phyloP scores from a whole-genome alignment of 441 rosid genomes.

The Macaranga tanarius region DNA sequence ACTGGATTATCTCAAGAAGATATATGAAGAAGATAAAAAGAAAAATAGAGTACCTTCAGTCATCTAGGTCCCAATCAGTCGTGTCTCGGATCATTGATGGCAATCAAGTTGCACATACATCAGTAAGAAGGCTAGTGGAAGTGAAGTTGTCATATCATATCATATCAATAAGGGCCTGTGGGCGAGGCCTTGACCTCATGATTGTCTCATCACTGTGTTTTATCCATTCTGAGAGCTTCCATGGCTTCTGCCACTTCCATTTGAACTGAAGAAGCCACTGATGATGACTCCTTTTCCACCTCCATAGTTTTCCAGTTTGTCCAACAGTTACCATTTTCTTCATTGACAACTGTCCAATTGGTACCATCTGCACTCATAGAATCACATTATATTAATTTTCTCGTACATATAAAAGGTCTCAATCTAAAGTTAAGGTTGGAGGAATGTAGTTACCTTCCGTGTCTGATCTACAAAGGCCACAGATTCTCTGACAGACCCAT shows the following conservation, averaged over 20 bases:
- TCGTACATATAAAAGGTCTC: conserved; percentile 24
- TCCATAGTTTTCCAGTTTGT: conserved; percentile 86
- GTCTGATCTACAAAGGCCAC: conserved; percentile 64
- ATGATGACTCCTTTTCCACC: conserved; percentile 99
- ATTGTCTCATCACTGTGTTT: conserved; percentile 84
- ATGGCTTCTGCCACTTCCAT: conserved; percentile 99
- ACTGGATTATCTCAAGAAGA: background rate
- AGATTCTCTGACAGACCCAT: conserved; percentile 54
- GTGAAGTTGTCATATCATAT: conserved; percentile 34
- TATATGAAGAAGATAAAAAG: background rate
- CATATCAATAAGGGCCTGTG: conserved; percentile 42
- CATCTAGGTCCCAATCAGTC: conserved; percentile 17
- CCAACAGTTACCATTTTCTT: conserved; percentile 68
- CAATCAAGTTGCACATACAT: conserved; percentile 27
- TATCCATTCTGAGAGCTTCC: conserved; percentile 94
- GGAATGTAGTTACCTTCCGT: conserved; percentile 52
- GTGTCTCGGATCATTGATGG: conserved; percentile 19
- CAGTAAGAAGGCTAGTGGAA: conserved; percentile 21
- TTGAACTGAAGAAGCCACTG: conserved; percentile 95
- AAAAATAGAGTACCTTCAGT: conserved; percentile 32
- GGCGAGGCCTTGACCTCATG: conserved; percentile 61
- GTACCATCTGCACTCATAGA: conserved; percentile 66
- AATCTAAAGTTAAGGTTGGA: conserved; percentile 4
- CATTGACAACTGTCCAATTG: conserved; percentile 69
- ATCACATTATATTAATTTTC: background rate